Evolutionary conservation across 371 early-diverging fungal species (phyloP).

Genomic region (Rhizopus stolonifer): DNA sequence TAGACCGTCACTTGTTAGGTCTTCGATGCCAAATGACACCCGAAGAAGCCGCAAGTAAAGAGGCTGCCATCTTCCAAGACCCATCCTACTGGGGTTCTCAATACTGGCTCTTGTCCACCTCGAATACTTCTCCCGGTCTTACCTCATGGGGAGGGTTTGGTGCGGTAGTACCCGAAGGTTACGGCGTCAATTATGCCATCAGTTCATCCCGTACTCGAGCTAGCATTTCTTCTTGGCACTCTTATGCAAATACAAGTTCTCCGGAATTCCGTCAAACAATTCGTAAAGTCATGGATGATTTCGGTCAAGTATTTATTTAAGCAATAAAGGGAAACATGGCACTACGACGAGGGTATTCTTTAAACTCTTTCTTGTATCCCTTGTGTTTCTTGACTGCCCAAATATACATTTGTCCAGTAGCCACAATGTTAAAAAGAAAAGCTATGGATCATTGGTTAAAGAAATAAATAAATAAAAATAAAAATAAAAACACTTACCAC

Average conservation of each 20-base stretch:
- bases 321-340: slow-evolving; percentile 88
- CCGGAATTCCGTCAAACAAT: slow-evolving; percentile 56
- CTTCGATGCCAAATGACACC: slow-evolving; percentile 78
- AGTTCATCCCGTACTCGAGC: slow-evolving; percentile 78
- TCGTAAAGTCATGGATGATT: slow-evolving; percentile 54
- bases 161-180: slow-evolving; percentile 76
- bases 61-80: slow-evolving; percentile 67
- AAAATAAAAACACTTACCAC: slow-evolving; percentile 61
- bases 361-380: slow-evolving; percentile 89
- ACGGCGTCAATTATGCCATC: slow-evolving; percentile 91
- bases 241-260: slow-evolving; percentile 50
- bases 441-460: slow-evolving; percentile 35
- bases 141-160: slow-evolving; percentile 79
- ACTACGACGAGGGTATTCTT: slow-evolving; percentile 89
- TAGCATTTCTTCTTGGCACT: slow-evolving; percentile 69
- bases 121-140: slow-evolving; percentile 80
- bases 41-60: slow-evolving; percentile 60
- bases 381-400: slow-evolving; percentile 98
- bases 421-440: slow-evolving; percentile 78
- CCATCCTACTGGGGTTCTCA: slow-evolving; percentile 67
- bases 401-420: slow-evolving; percentile 88
- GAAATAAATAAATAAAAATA: background rate
- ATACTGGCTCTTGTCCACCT: slow-evolving; percentile 77
- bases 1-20: slow-evolving; percentile 87
- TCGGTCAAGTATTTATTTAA: slow-evolving; percentile 54